Evolutionary conservation across 1,139 yeast species (phyloP).

Genomic region (Taphrina sp.): DNA sequence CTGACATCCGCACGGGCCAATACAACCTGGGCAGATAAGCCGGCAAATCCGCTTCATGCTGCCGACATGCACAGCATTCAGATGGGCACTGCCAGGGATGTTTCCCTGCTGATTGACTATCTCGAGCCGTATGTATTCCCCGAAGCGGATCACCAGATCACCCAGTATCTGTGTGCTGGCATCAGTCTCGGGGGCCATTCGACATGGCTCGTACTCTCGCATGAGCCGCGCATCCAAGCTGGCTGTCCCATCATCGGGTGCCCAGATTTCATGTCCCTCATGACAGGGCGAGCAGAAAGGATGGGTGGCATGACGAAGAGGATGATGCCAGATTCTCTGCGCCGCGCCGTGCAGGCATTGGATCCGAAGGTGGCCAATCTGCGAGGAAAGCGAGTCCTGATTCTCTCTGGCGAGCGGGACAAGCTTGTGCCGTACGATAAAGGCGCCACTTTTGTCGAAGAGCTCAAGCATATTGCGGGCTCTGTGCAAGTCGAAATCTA

Average conservation of each 20-base stretch:
- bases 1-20: conserved; percentile 7
- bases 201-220: conserved; percentile 45
- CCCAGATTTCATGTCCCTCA: conserved; percentile 36
- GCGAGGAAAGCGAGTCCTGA: conserved; percentile 36
- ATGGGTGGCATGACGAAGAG: conserved; percentile 6
- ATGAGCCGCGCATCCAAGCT: conserved; percentile 35
- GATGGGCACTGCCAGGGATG: conserved; percentile 53
- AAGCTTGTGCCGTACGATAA: conserved; percentile 36
- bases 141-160: conserved; percentile 39
- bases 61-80: conserved; percentile 52
- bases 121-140: conserved; percentile 50
- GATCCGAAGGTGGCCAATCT: conserved; percentile 34
- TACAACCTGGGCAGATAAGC: conserved; percentile 26
- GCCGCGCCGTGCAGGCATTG: conserved; percentile 25
- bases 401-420: conserved; percentile 38
- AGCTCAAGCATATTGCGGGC: conserved; percentile 4
- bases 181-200: conserved; percentile 64
- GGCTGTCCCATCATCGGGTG: conserved; percentile 38
- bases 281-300: conserved; percentile 34
- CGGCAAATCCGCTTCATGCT: conserved; percentile 52
- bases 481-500: conserved; percentile 14
- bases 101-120: conserved; percentile 51
- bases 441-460: conserved; percentile 8
- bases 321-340: conserved; percentile 35
- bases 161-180: conserved; percentile 51